Evolutionary conservation across 1,284 basidiomycete genomes (phyloP).

Genomic region (Boletus holoroseus): DNA sequence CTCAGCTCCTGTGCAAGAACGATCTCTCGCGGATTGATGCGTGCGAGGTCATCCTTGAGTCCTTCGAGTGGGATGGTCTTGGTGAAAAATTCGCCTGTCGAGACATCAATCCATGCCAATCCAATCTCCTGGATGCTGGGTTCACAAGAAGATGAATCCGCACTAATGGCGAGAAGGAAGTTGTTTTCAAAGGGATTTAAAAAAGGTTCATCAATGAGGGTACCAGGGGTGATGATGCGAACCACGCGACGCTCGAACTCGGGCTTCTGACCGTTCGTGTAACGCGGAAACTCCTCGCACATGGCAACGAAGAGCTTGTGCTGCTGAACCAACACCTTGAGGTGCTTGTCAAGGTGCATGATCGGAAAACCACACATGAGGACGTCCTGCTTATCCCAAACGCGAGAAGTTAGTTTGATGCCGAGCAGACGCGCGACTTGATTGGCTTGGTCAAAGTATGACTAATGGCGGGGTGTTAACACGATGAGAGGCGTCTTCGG

Average conservation of each 20-base stretch:
- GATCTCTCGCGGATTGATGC: slow-evolving; percentile 79
- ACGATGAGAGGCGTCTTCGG: not conserved
- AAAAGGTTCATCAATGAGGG: slow-evolving; percentile 86
- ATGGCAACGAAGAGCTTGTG: slow-evolving; percentile 81
- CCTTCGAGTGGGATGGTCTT: slow-evolving; percentile 51
- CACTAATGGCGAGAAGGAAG: slow-evolving; percentile 73
- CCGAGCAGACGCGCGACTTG: slow-evolving; percentile 72
- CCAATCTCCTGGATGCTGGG: slow-evolving; percentile 34
- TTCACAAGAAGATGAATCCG: slow-evolving; percentile 13
- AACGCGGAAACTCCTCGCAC: slow-evolving; percentile 80
- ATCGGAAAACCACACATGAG: slow-evolving; percentile 89
- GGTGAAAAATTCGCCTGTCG: slow-evolving; percentile 89
- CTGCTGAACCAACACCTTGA: slow-evolving; percentile 80
- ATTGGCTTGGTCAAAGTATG: slow-evolving; percentile 87
- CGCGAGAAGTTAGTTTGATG: slow-evolving; percentile 74
- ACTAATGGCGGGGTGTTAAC: slow-evolving; percentile 43
- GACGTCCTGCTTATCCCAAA: slow-evolving; percentile 64
- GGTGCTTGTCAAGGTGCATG: slow-evolving; percentile 78
- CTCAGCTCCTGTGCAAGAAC: slow-evolving; percentile 57
- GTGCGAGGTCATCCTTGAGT: slow-evolving; percentile 78
- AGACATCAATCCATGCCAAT: slow-evolving; percentile 92
- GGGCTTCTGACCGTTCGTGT: slow-evolving; percentile 42
- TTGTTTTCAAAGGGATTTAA: slow-evolving; percentile 82
- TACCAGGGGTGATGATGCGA: slow-evolving; percentile 87
- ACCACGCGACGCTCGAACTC: slow-evolving; percentile 74